These are phyloP conservation scores for Barnettozyma pratensis DNA, from an alignment of 805 yeast genomes.

Conservation along the genomic window DNA sequence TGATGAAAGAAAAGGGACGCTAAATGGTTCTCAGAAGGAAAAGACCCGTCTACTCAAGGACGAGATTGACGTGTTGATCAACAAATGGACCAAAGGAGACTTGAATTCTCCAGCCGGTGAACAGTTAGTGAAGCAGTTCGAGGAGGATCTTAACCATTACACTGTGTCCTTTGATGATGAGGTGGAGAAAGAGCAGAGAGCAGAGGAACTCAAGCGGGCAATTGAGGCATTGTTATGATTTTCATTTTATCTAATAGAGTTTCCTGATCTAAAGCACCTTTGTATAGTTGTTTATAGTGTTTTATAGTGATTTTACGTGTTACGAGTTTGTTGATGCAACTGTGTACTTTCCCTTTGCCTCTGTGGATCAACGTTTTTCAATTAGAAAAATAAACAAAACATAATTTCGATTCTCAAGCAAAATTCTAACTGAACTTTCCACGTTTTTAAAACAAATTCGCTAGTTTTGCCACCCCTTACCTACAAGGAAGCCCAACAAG, in stretches of 20 bases:
- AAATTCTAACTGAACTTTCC: neutral
- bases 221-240: conserved; percentile 13
- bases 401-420: neutral
- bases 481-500: no score
- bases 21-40: conserved; percentile 5
- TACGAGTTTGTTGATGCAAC: no score
- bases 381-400: neutral
- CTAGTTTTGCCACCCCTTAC: no score
- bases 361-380: neutral
- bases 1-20: conserved; percentile 22
- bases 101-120: conserved; percentile 15
- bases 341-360: neutral
- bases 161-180: conserved; percentile 5
- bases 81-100: conserved; percentile 19
- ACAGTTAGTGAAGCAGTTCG: conserved; percentile 13
- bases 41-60: conserved; percentile 6
- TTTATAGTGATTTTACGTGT: neutral
- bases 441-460: neutral
- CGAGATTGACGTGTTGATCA: conserved; percentile 21
- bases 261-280: no score
- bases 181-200: conserved; percentile 4
- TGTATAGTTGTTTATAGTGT: neutral
- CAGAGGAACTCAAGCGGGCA: conserved; percentile 14
- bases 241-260: neutral
- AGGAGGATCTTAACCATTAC: conserved; percentile 18